Conservation (phyloP, 2,329 filamentous ascomycete species). For the Alternaria incomplexa region DNA sequence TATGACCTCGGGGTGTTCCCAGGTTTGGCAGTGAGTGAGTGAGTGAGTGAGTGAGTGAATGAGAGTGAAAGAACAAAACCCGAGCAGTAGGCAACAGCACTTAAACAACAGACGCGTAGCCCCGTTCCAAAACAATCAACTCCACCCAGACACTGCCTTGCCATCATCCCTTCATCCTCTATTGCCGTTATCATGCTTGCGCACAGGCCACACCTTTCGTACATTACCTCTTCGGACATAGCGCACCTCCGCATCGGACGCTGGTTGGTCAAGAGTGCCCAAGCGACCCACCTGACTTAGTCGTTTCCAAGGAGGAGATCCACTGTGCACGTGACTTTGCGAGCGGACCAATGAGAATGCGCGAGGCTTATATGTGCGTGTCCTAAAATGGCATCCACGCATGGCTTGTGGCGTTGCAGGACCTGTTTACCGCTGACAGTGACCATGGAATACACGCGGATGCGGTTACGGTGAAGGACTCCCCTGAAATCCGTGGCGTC, state of each 20-base stretch:
- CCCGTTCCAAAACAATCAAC: background rate
- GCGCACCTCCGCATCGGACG: background rate
- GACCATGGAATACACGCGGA: background rate
- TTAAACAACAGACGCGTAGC: background rate
- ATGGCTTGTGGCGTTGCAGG: background rate
- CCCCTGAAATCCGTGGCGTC: background rate
- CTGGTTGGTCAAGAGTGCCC: conserved; percentile 2
- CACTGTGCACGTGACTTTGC: conserved; percentile 10
- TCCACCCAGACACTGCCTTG: background rate
- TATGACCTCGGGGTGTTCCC: background rate
- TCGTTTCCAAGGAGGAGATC: background rate
- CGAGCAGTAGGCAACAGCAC: background rate
- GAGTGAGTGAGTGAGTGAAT: background rate
- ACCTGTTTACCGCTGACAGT: background rate
- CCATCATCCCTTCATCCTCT: background rate
- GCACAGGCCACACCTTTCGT: conserved; percentile 11
- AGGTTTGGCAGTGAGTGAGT: background rate
- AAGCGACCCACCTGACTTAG: background rate
- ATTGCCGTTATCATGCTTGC: background rate
- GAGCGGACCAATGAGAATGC: conserved; percentile 10
- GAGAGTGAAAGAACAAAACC: background rate
- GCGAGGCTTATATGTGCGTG: background rate
- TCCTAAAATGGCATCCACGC: background rate
- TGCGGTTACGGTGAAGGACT: background rate
- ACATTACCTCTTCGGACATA: conserved; percentile 20